Percentiles rank a stretch among this genome's conserved stretches.
Evolutionary conservation across 2,329 filamentous ascomycete species (phyloP).

Genomic region (Diaporthe amygdali): DNA sequence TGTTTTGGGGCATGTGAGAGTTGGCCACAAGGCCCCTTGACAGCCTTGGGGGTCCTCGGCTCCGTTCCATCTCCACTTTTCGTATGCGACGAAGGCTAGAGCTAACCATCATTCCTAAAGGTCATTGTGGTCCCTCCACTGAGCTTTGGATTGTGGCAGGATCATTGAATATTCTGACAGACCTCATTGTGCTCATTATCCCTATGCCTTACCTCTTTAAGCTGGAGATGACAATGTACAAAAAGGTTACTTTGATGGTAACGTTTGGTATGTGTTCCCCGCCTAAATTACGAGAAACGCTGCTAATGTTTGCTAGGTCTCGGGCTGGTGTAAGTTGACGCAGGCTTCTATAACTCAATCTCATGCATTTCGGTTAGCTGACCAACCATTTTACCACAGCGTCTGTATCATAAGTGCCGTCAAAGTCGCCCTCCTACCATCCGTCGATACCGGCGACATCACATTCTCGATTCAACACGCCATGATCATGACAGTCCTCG

Average conservation of each 20-base stretch:
- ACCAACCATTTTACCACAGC: not conserved
- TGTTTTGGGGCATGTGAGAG: not conserved
- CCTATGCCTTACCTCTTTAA: constrained; percentile 8
- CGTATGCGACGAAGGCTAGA: not conserved
- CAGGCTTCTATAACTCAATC: not conserved
- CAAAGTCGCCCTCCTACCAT: constrained; percentile 12
- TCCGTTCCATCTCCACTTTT: not conserved
- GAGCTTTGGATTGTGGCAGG: not conserved
- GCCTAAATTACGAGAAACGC: not conserved
- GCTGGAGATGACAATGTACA: constrained; percentile 15
- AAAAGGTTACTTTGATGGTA: constrained; percentile 11
- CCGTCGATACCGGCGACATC: constrained; percentile 19
- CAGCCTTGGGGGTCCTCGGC: not conserved
- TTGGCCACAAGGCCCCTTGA: not conserved
- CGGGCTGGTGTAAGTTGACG: not conserved
- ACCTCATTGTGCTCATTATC: constrained; percentile 8
- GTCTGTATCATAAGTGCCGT: constrained; percentile 24
- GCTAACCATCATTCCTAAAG: not conserved
- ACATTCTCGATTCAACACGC: constrained; percentile 10
- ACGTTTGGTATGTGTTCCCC: not conserved
- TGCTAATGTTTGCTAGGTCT: not conserved
- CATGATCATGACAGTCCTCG: constrained; percentile 16
- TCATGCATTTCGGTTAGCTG: not conserved
- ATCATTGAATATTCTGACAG: not conserved
- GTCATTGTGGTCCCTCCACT: not conserved